Percentiles rank a stretch among this genome's conserved stretches.
Evolutionary conservation across 2,329 filamentous ascomycete genomes (phyloP).

Genomic region (Leptographium wingfieldii): DNA sequence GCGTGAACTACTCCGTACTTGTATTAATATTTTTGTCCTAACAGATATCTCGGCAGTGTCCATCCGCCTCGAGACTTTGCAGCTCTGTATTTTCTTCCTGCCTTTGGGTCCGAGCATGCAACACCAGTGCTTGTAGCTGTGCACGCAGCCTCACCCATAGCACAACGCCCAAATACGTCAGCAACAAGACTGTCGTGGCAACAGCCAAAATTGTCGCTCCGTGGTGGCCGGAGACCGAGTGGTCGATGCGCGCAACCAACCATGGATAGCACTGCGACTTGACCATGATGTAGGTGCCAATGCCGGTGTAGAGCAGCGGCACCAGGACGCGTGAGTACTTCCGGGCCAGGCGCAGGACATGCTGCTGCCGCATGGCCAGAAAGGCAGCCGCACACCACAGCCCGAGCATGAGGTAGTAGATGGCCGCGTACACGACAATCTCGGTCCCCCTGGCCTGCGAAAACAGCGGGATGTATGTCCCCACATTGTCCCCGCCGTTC

Average conservation of each 20-base stretch:
- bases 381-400: conserved; percentile 19
- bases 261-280: conserved; percentile 22
- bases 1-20: background rate
- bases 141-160: background rate
- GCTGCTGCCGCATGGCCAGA: conserved; percentile 20
- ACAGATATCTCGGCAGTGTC: no score
- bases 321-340: conserved; percentile 16
- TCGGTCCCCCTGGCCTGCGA: conserved; percentile 19
- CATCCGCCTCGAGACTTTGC: no score
- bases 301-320: conserved; percentile 21
- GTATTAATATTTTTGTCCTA: no score
- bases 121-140: background rate
- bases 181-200: background rate
- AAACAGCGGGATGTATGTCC: conserved; percentile 22
- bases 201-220: background rate
- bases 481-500: conserved; percentile 24
- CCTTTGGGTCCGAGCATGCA: background rate
- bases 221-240: conserved; percentile 5
- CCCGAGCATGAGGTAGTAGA: conserved; percentile 21
- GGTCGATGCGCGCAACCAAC: conserved; percentile 19
- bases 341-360: conserved; percentile 15
- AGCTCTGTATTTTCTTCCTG: background rate
- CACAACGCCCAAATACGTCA: background rate
- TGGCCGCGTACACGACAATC: conserved; percentile 21
- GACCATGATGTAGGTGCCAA: conserved; percentile 21